Evolutionary conservation across 768 basidiomycete genomes (phyloP), one percentile per base, ranked within the genome.

Genomic region (Mycena polygramma): DNA sequence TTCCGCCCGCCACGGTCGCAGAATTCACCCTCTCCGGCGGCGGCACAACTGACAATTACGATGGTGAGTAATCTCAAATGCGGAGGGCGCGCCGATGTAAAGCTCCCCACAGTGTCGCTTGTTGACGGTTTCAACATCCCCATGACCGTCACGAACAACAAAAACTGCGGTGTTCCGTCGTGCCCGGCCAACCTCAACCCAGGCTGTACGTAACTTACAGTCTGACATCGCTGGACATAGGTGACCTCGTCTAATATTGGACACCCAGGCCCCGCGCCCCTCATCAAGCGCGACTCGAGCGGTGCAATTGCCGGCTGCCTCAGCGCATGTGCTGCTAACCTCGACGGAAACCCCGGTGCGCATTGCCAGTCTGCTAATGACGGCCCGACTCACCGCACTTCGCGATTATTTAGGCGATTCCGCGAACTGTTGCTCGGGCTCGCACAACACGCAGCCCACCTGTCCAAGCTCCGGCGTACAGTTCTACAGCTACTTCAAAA

Each of bases 51-150:
- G 48, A 49, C 15, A 49, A 49, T 20, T 49, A 49, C 48, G 48
- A 49, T 24, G 48, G 48, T 49, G 22, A 24, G 48, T 19, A 20
- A 7, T 19, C 15, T 17, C 19, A 19, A 20, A 14, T 20, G 45
- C 7, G 17, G 15, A 46, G 1, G 17, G 8, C 5, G 22, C n/a
- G 22, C 11, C 2, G 22, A 22, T 17, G 9, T 24, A 14, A 49
- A n/a, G 9, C 48, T 10, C 9, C 48, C 1, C 13, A 49, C 36
- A 64, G 68, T 66, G 4, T 70, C 69, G 35, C 77, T 87, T 8
- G 85, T 86, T 30, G 82, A 86, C 57, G 86, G 85, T 7, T 85
- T 77, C 65, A 84, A 87, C 73, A 65, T 87, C 20, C 85, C 86
- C 22, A 68, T 86, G 43, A 60, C 77, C 3, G 82, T 87, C 58